Base-by-base conservation (phyloP, 164 flowering plant genomes). In the Vitis riparia region DNA sequence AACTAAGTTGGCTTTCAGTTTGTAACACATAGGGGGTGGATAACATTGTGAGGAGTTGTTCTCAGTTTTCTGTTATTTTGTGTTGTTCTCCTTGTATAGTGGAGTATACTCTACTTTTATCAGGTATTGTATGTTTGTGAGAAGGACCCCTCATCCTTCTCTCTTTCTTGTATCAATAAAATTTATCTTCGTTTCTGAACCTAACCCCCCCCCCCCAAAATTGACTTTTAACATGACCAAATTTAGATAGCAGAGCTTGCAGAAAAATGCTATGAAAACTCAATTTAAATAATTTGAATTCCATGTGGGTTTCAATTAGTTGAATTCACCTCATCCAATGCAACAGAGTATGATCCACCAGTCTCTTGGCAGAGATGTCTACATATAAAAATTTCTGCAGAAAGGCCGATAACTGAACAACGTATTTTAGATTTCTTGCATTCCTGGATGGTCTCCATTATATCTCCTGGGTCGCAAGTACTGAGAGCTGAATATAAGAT, bases 391-490 rank as follows among this genome's bases (percentile, higher is more conserved):
- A 94, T 83, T 78, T 94, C 98, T 44, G 97, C 97, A 6, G 98
- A 85, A 14, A 94, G 95, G 56, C 97, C 98, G 75, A 92, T 81
- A 55, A 94, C 86, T 1, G 98, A 94, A 65, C 98, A 94, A 81
- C 98, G 85, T 62, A 94, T 85, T 80, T 88, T 94, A 16, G 95
- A 82, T 32, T 80, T 85, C 82, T 91, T 94, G 88, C 97, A 94
- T 72, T 86, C 83, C 76, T 87, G 87, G 51, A 94, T 84, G 48
- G 91, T 81, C 74, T 92, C 92, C 91, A 92, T 84, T 70, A 94
- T 78, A 79, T 94, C 94, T 62, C 95, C 98, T 0, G 97, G 97
- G 76, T 94, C 98, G 70, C 98, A 92, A 63, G 97, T 88, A 81
- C 88, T 91, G 68, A 92, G 97, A 75, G 98, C 92, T 32, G 97